A percentile compares a stretch with the other conserved stretches of the same genome.
Evolutionary conservation across 139 green algal genomes (phyloP).

Genomic region (Picochlorum sp.): DNA sequence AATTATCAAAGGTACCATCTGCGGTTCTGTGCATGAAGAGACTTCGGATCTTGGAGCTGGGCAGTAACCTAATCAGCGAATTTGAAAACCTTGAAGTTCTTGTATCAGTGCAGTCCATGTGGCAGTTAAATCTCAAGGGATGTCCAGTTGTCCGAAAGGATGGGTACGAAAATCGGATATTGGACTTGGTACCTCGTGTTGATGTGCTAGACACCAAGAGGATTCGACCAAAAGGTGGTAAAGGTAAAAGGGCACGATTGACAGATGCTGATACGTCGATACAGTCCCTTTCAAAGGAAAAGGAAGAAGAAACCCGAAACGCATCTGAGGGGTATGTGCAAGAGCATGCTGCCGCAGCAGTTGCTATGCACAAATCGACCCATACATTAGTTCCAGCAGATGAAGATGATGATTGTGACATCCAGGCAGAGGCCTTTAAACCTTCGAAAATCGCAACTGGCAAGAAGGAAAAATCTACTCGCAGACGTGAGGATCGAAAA

Average conservation of each 20-base stretch:
- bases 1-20: slow-evolving; percentile 8
- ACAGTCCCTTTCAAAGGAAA: not conserved
- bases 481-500: too few relatives aligned
- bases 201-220: slow-evolving; percentile 27
- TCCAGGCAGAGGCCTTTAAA: too few relatives aligned
- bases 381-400: too few relatives aligned
- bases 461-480: too few relatives aligned
- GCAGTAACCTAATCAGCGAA: slow-evolving; percentile 14
- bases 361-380: too few relatives aligned
- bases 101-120: slow-evolving; percentile 6
- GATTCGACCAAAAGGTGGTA: not conserved
- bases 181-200: slow-evolving; percentile 9
- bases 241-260: too few relatives aligned
- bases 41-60: slow-evolving; percentile 19
- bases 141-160: slow-evolving; percentile 1
- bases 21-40: slow-evolving; percentile 1
- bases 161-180: slow-evolving; percentile 6
- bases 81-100: slow-evolving; percentile 22
- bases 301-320: not conserved
- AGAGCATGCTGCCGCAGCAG: too few relatives aligned
- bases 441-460: too few relatives aligned
- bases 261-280: too few relatives aligned
- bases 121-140: slow-evolving; percentile 20
- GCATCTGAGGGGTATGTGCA: too few relatives aligned
- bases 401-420: too few relatives aligned